Evolutionary conservation across 2,329 filamentous ascomycete species (phyloP), one percentile per base, ranked within the genome.

Genomic region (Sporothrix euskadiensis): DNA sequence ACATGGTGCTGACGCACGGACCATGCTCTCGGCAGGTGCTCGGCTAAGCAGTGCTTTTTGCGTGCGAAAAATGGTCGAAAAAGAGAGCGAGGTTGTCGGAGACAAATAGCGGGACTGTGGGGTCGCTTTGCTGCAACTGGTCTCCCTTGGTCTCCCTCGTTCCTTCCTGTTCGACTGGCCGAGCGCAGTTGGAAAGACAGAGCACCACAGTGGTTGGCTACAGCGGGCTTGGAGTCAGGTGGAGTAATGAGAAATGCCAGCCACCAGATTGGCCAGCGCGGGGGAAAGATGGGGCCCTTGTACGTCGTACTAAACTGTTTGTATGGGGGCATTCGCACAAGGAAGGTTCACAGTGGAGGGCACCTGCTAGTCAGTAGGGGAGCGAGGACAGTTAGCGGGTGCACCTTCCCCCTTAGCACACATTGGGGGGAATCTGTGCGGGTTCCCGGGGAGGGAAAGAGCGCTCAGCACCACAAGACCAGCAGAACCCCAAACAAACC

Each of bases 161-260:
- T 54, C 44, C 44, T 49, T 49, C n/a, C 47, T 39, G 22, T 14
- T 66, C 22, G 41, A 30, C 44, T 66, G 39, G 44, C 22, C n/a
- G 41, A 19, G 63, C 41, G 12, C 63, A 66, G 59, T 66, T 66
- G 47, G 63, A 32, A 30, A 30, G 63, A 47, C 65, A 52, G 35
- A 32, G 7, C 54, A 44, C n/a, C 19, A 63, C 22, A 61, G 65
- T 68, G 44, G 65, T 52, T 68, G 65, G 65, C 63, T 49, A 49
- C 22, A 49, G 63, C 22, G 41, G 16, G 22, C 63, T 49, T 30
- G 39, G 26, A 19, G 41, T 10, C 30, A 54, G 61, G 75, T 71
- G 74, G 74, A 73, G 73, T 76, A 76, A 76, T 76, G 75, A 75
- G 75, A 76, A 76, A 76, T 76, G 74, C 56, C 70, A 61, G 56